Base-by-base conservation (phyloP, 1,139 yeast species). In the Magnusiomyces tetraspermus region DNA sequence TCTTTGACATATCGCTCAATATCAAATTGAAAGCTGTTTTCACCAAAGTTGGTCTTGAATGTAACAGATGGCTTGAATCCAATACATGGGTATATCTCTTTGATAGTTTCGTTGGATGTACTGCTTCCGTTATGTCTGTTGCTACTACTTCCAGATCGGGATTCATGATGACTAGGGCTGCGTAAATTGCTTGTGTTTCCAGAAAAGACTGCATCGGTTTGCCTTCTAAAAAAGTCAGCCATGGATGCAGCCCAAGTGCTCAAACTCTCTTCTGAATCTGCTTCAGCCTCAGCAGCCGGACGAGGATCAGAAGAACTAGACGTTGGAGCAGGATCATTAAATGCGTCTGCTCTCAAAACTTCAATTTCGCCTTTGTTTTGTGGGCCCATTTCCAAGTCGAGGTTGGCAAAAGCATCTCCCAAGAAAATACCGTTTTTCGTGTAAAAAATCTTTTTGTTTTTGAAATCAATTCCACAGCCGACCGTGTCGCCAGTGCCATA, bases 401-500 rank as follows among this genome's bases (percentile, higher is more conserved):
- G 64, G 54, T 76, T 73, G 10, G 66, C 63, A 57, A 79, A 79
- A 1, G 83, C 82, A 40, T 71, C 68, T 0, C 83, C 83, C 48
- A 81, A 62, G 47, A 68, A 69, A 5, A 85, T 76, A 2, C 97
- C 97, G 67, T 90, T 89, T 66, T 86, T 82, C 0, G 97, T 89
- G 58, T 80, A 80, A 61, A 89, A 90, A 2, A 88, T 74, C 0
- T 80, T 71, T 46, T 78, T 76, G 45, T 78, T 78, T 28, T 77
- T 72, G 61, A 79, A 85, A 68, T 89, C 85, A 28, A 88, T 75
- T 1, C 97, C 96, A 66, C 94, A 84, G 0, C 97, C 97, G 58
- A 90, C 75, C 1, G 78, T 73, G 66, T 89, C 97, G 23, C 75
- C 76, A 26, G 69, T 64, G 0, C 81, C 78, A 63, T 74, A 81